Evolutionary conservation across 2,329 filamentous ascomycete genomes (phyloP).

Genomic region (Scedosporium apiospermum): DNA sequence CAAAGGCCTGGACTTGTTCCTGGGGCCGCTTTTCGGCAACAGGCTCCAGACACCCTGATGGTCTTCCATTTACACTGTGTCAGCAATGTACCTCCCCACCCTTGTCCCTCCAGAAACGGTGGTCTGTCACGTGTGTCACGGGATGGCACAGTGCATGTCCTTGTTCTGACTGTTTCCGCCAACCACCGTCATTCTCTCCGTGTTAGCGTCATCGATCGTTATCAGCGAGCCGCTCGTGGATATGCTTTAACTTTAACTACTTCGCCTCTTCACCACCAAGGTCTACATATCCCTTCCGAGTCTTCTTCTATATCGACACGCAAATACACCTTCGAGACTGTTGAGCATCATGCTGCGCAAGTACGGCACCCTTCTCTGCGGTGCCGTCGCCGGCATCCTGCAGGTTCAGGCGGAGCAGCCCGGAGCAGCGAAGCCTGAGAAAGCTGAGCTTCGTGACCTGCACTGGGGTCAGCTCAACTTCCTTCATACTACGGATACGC

Average conservation of each 20-base stretch:
- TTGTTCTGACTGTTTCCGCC: neutral
- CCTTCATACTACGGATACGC: constrained; percentile 91
- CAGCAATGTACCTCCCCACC: neutral
- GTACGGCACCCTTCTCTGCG: neutral
- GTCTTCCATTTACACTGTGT: neutral
- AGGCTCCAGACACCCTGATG: neutral
- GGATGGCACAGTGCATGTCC: neutral
- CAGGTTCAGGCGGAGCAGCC: constrained; percentile 56
- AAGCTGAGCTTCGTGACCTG: constrained; percentile 73
- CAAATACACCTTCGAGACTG: neutral
- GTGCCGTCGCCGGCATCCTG: constrained; percentile 15
- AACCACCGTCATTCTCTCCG: neutral
- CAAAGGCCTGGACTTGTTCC: neutral
- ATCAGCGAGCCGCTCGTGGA: neutral
- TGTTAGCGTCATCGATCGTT: neutral
- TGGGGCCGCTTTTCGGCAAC: too few relatives aligned
- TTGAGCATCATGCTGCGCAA: neutral
- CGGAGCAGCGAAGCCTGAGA: constrained; percentile 64
- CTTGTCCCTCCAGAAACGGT: neutral
- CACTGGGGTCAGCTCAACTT: constrained; percentile 95
- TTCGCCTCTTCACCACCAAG: neutral
- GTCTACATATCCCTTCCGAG: neutral
- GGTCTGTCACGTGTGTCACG: neutral
- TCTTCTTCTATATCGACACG: neutral
- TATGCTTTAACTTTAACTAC: neutral